Evolutionary conservation across 192 early-diverging fungal genomes (phyloP).

Genomic region (Umbelopsis sp.): DNA sequence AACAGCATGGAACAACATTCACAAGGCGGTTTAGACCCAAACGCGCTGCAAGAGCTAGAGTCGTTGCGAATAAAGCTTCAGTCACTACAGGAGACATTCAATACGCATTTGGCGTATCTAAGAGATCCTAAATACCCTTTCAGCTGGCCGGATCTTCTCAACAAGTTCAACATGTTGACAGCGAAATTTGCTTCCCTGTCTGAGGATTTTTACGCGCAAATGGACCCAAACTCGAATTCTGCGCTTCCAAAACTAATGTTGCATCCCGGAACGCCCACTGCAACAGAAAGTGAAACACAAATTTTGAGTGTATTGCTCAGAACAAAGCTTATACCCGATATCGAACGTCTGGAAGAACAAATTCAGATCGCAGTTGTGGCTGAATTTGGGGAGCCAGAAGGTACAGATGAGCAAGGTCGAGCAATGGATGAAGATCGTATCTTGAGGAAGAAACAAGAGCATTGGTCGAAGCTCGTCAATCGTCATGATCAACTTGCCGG

Average conservation of each 20-base stretch:
- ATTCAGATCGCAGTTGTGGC: constrained; percentile 28
- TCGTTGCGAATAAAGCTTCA: constrained; percentile 38
- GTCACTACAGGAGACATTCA: constrained; percentile 42
- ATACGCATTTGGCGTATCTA: constrained; percentile 39
- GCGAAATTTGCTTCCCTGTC: constrained; percentile 44
- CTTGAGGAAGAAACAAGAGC: constrained; percentile 19
- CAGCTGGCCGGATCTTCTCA: constrained; percentile 45
- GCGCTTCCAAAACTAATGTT: constrained; percentile 40
- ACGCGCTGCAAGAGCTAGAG: constrained; percentile 37
- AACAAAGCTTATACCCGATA: constrained; percentile 47
- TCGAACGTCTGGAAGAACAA: constrained; percentile 38
- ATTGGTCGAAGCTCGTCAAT: constrained; percentile 30
- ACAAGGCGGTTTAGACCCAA: constrained; percentile 32
- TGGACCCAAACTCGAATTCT: constrained; percentile 33
- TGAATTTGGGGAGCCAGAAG: constrained; percentile 23
- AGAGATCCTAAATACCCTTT: constrained; percentile 44
- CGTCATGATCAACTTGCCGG: constrained; percentile 37
- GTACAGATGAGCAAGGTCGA: not conserved
- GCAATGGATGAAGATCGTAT: constrained; percentile 24
- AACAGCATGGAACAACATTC: constrained; percentile 9
- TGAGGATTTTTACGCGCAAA: constrained; percentile 41
- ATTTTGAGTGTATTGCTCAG: constrained; percentile 39
- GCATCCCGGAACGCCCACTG: constrained; percentile 37
- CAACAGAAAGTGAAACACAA: constrained; percentile 40
- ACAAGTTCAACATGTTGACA: constrained; percentile 48